Evolutionary conservation across 495 filamentous ascomycete species (phyloP), one percentile per base, ranked within the genome.

Genomic region (Penicillium steckii): DNA sequence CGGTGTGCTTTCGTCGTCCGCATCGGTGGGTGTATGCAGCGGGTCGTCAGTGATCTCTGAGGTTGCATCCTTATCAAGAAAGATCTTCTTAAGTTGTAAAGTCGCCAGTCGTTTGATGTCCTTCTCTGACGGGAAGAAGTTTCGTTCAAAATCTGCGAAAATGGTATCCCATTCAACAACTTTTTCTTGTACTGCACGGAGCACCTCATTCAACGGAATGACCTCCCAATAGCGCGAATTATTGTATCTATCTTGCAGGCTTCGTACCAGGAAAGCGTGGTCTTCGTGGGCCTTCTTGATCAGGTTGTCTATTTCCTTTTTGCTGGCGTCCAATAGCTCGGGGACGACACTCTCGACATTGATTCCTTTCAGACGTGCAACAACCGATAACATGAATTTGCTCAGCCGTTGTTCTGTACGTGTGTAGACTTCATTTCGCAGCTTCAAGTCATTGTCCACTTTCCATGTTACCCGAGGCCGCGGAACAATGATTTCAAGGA

Each of bases 101-200:
- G 91, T 87, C 35, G 95, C 93, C 44, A 99, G 74, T 55, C 92
- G 82, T 52, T 91, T 82, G 53, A 99, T 97, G 71, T 99, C 95
- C 60, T 97, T 97, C 60, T 99, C 95, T 0, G 92, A 96, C 13
- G 90, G 90, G 63, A 99, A 91, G 69, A 94, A 99, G 55, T 92
- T 89, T 44, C 83, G 83, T 61, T 99, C 95, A 52, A 99, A 96
- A 26, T 89, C 85, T 27, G 83, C 81, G 67, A 99, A 99, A 3
- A 80, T 81, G 19, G 82, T 83, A 59, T 99, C 95, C 95, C 95
- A 99, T 57, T 91, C 89, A 7, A 89, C 85, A 8, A 92, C 91
- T 57, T 90, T 95, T 64, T 96, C 92, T 56, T 97, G 87, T 73
- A 95, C 89, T 22, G 86, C 85, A 62, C 93, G 82, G 35, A 96